These are phyloP conservation scores for Ephemerocybe angulata DNA, from an alignment of 768 basidiomycete species.

Conservation along the genomic window DNA sequence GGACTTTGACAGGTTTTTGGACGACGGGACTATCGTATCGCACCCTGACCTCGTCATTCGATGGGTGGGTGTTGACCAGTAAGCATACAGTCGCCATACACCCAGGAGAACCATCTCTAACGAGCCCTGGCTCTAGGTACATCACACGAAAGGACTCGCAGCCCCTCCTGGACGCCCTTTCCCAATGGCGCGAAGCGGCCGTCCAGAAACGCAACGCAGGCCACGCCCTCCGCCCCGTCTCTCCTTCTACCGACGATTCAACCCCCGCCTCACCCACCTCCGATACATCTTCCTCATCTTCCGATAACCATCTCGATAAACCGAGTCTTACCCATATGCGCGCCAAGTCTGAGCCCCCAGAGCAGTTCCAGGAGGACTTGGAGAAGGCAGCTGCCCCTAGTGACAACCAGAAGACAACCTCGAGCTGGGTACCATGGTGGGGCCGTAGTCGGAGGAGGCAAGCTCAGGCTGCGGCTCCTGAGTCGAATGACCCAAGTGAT, in stretches of 20 bases:
- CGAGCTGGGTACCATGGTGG: constrained; percentile 88
- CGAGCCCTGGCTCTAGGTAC: constrained; percentile 45
- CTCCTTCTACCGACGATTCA: constrained; percentile 4
- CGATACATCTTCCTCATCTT: constrained; percentile 17
- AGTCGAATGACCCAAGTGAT: too few species aligned
- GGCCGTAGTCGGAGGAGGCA: constrained; percentile 37
- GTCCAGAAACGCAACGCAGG: constrained; percentile 24
- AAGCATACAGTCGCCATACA: constrained; percentile 24
- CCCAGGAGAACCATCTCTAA: not conserved
- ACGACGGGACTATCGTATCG: constrained; percentile 56
- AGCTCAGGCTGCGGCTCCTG: not conserved
- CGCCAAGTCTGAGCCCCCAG: constrained; percentile 41
- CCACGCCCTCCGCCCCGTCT: not conserved
- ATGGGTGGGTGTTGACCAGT: constrained; percentile 63
- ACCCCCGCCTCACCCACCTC: constrained; percentile 32
- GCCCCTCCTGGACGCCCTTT: constrained; percentile 71
- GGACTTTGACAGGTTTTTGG: constrained; percentile 61
- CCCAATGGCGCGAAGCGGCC: constrained; percentile 58
- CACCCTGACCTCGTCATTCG: constrained; percentile 68
- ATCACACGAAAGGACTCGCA: constrained; percentile 74
- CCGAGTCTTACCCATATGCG: constrained; percentile 17
- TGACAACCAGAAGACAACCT: constrained; percentile 38
- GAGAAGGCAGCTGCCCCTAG: constrained; percentile 14
- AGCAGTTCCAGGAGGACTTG: constrained; percentile 11
- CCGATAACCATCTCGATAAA: not conserved